These are phyloP conservation scores for Talaromyces pinophilus DNA, from an alignment of 2,329 filamentous ascomycete genomes.

Conservation along the genomic window DNA sequence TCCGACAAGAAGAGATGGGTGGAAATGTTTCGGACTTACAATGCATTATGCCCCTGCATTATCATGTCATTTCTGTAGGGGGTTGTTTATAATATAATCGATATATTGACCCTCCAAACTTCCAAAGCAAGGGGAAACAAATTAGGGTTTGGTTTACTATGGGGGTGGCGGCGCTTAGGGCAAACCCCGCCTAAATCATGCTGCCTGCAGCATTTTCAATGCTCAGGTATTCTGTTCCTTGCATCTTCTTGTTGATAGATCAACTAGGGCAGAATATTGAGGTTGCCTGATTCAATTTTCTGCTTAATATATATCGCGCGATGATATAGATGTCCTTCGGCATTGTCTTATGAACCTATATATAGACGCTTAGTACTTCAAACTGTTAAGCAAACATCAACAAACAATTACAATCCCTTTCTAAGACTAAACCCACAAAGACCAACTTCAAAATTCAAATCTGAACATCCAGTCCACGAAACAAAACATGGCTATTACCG, in stretches of 20 bases:
- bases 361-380: background rate
- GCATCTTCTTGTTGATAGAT: background rate
- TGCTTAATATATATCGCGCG: background rate
- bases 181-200: background rate
- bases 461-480: background rate
- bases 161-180: slow-evolving; percentile 5
- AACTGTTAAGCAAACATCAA: background rate
- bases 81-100: background rate
- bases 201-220: background rate
- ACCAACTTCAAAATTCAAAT: background rate
- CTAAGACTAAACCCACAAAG: background rate
- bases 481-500: background rate
- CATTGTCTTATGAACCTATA: background rate
- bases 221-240: background rate
- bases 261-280: background rate
- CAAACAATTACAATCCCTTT: no score
- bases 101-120: background rate
- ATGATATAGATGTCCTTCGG: background rate
- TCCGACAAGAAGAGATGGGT: background rate
- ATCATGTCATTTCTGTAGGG: background rate
- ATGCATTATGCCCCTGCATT: background rate
- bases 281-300: background rate
- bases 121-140: background rate
- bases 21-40: background rate
- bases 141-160: background rate